Evolutionary conservation across 179 eudicot genomes (phyloP), one percentile per base, ranked within the genome.

Genomic region (Patellifolia procumbens): DNA sequence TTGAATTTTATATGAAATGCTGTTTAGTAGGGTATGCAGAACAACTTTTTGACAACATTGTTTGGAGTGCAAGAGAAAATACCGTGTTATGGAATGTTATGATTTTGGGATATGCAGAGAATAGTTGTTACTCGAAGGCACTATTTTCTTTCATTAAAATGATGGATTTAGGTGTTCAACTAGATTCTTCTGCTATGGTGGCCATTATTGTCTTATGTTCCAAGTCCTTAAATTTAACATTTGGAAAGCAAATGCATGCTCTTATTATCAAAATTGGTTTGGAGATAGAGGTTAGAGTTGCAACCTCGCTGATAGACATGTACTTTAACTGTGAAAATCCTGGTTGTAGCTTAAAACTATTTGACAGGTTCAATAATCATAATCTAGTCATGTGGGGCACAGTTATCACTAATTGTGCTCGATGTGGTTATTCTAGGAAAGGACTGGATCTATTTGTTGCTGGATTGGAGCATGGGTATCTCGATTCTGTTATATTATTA

Each of bases 301-400:
- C 81, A 78, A 90, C 88, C 79, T 88, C 97, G 60, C 84, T 91
- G 39, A 87, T 90, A n/a, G 91, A 88, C 86, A 83, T 86, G 87
- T 91, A 91, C 80, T 90, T 83, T 63, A 88, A 88, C 76, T 88
- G 87, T 74, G 85, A 77, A 72, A 56, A 75, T 20, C 78, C 70
- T 74, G 59, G 74, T 84, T 74, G 74, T 83, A 88, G 89, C 83
- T 37, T 59, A 49, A 68, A 80, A 77, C 46, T 80, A 85, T 81
- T 91, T 83, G 74, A 74, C 74, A 46, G 58, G 55, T 75, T 79
- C 68, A 68, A 51, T 70, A 70, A 76, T 72, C 32, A 68, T 79
- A 77, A 90, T 77, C 37, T 88, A 59, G 90, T 91, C 46, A 85
- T 85, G 76, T 90, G 89, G 97, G 97, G 71, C 75, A 79, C 76